Evolutionary conservation across 1,284 basidiomycete species (phyloP), one percentile per base, ranked within the genome.

Genomic region (Ceratobasidium sp.): DNA sequence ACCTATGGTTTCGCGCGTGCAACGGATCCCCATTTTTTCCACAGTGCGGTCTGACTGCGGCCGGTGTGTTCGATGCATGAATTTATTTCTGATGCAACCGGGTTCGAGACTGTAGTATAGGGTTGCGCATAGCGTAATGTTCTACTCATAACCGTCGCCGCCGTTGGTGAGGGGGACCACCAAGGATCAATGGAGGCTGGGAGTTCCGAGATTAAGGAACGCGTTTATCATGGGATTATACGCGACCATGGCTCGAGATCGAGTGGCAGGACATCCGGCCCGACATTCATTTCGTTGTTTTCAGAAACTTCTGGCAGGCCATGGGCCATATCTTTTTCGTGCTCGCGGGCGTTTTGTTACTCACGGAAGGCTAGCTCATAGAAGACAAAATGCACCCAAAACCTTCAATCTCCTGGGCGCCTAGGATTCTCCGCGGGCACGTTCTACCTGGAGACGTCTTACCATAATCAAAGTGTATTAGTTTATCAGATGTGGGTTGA

Each of bases 391-490:
- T 32, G 52, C 18, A 32, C 32, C 53, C 52, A 16, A 34, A 57
- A 57, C 18, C 39, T 18, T 21, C 34, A 28, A 23, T 58, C 55
- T 41, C 16, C 55, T 41, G 34, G 9, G 34, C 34, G 36, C 18
- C 55, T 30, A 39, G n/a, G 55, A 58, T 39, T 28, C 16, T 32
- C 55, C n/a, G 34, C 55, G 18, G 3, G 8, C 30, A 12, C n/a
- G 18, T 58, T 32, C 30, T 6, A 39, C 6, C 36, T 23, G 30
- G 55, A 6, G 32, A 28, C 23, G 18, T 58, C 55, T 53, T 41
- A 30, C 28, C 34, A 71, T 18, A 71, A 71, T 71, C 67, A 71
- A 71, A 71, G 67, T 71, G 36, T 71, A 59, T 71, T 71, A 57
- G 53, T 48, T 57, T 71, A 71, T 71, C 55, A 71, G 34, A 50